These are phyloP conservation scores for Paramecium sonneborni DNA, from an alignment of 73 alveolate genomes.

Conservation along the genomic window DNA sequence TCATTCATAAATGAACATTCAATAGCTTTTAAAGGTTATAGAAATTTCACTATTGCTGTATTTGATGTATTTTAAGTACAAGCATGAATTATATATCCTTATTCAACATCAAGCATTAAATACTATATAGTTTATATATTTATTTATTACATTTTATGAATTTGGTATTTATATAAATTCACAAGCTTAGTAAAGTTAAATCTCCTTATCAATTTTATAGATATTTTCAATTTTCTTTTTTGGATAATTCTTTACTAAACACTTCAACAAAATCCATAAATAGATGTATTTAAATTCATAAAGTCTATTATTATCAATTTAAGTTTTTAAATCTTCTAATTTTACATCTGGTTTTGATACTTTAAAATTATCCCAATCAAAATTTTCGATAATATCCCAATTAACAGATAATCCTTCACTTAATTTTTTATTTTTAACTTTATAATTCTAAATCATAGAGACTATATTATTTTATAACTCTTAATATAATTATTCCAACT, in stretches of 20 bases:
- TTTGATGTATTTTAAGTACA: not conserved
- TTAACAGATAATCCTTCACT: not conserved
- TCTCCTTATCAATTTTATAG: not conserved
- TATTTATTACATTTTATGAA: not conserved
- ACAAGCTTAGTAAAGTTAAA: not conserved
- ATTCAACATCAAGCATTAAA: not conserved
- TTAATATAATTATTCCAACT: not conserved
- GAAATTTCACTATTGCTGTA: not conserved
- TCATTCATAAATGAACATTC: not conserved
- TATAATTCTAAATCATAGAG: not conserved
- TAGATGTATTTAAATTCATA: not conserved
- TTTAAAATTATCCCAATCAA: constrained; percentile 6
- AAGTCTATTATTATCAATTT: not conserved
- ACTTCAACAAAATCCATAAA: not conserved
- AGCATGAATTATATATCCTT: not conserved
- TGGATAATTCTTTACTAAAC: not conserved
- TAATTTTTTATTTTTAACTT: not conserved
- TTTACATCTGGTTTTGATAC: not conserved
- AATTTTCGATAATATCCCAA: not conserved
- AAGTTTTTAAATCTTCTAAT: not conserved
- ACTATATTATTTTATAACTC: not conserved
- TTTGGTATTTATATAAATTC: not conserved
- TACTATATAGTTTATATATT: not conserved
- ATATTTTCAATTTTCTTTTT: not conserved
- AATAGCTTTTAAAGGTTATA: not conserved